These are phyloP conservation scores for Termitomyces sp. DNA, from an alignment of 768 basidiomycete species.

Conservation along the genomic window DNA sequence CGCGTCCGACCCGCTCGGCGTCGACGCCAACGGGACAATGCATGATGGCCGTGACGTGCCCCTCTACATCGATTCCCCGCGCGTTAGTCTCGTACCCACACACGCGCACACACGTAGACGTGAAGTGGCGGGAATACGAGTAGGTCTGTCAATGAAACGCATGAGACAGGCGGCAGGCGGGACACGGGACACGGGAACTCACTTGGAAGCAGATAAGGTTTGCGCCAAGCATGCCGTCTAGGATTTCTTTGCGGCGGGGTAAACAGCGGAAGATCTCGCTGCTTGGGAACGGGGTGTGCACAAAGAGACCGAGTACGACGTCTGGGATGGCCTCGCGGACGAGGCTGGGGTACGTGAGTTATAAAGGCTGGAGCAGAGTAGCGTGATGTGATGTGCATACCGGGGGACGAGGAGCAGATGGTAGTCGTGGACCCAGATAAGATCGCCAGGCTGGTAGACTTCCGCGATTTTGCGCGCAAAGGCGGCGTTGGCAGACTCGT, in stretches of 20 bases:
- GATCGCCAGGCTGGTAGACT: slow-evolving; percentile 82
- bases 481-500: slow-evolving; percentile 76
- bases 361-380: not conserved
- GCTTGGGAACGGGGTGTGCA: slow-evolving; percentile 97
- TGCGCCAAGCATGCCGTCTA: slow-evolving; percentile 97
- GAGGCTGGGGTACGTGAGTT: slow-evolving; percentile 36
- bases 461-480: slow-evolving; percentile 74
- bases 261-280: slow-evolving; percentile 94
- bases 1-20: slow-evolving; percentile 80
- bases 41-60: slow-evolving; percentile 74
- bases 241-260: slow-evolving; percentile 87
- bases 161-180: not conserved
- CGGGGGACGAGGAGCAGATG: slow-evolving; percentile 87
- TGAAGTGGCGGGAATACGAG: slow-evolving; percentile 93
- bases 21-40: slow-evolving; percentile 97
- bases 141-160: slow-evolving; percentile 52
- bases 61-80: slow-evolving; percentile 76
- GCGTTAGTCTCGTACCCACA: slow-evolving; percentile 87
- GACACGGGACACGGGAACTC: slow-evolving; percentile 11
- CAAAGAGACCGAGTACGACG: slow-evolving; percentile 83
- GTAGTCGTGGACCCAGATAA: slow-evolving; percentile 95
- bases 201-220: slow-evolving; percentile 94
- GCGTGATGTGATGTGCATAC: slow-evolving; percentile 17
- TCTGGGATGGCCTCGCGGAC: slow-evolving; percentile 67
- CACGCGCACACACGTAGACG: slow-evolving; percentile 90